Base-by-base conservation (phyloP, 176 grass and related monocot species). In the Lolium rigidum region DNA sequence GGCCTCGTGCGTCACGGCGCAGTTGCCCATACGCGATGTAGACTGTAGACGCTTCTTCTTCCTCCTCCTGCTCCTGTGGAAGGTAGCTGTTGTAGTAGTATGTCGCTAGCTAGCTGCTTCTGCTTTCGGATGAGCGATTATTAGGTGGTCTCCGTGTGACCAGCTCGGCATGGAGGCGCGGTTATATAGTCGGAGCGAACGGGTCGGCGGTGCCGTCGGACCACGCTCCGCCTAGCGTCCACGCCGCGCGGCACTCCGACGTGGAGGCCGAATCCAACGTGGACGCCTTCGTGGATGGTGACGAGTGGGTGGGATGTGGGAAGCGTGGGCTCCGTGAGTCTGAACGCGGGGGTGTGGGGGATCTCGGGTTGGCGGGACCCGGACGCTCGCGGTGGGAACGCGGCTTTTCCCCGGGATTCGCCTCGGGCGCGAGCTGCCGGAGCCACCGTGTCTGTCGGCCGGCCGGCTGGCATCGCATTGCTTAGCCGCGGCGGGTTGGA, bases 11-110 rank as follows among this genome's bases (percentile, higher is more conserved):
- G 84, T 78, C 55, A 90, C 56, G 55, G 86, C 83, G 84, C 91
- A 95, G 87, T 93, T 93, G 52, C 91, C 90, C 93, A 95, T 21
- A 21, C 15, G 26, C 56, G 86, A 3, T 14, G n/a, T 62, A 43
- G 41, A 43, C 6, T 4, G 3, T 28, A 11, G 5, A 22, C 15
- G 16, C 44, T 24, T 10, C 60, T 59, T 15, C 60, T 14, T 20
- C 74, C 41, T 43, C 31, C 1, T 66, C 21, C 0, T 7, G 43
- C 18, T 18, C 7, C 4, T 2, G 21, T 3, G 17, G 9, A 62
- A 39, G 74, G 9, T 71, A 39, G 74, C 41, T 43, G 41, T 43
- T n/a, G 59, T 17, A 37, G 87, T 21, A 25, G 71, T 21, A 4
- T 8, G 10, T 48, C 41, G 86, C 17, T 25, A 6, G 68, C 38